These are phyloP conservation scores for Crithidia expoeki DNA, from an alignment of 208 protist species.

Conservation along the genomic window DNA sequence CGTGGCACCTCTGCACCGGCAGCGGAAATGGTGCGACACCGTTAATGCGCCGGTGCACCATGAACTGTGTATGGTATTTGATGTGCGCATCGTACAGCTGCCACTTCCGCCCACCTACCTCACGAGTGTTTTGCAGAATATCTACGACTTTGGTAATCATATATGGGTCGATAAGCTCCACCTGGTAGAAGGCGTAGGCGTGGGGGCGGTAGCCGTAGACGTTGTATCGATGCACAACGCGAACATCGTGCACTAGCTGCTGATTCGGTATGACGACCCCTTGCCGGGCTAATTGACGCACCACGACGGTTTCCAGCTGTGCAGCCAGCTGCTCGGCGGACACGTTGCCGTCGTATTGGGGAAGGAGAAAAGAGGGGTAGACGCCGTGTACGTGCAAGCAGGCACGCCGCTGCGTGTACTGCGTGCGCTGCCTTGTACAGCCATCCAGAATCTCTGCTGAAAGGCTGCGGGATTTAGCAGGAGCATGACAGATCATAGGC, in stretches of 20 bases:
- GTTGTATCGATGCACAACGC: slow-evolving; percentile 56
- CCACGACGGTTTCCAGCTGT: slow-evolving; percentile 70
- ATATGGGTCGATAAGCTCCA: slow-evolving; percentile 63
- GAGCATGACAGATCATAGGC: no score
- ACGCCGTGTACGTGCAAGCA: slow-evolving; percentile 84
- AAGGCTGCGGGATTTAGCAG: background rate
- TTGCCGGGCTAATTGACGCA: slow-evolving; percentile 30
- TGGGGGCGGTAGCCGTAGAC: slow-evolving; percentile 78
- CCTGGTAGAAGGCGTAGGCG: slow-evolving; percentile 56
- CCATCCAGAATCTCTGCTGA: slow-evolving; percentile 1
- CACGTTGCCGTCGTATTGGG: slow-evolving; percentile 51
- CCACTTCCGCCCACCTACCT: slow-evolving; percentile 63
- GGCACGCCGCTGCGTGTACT: slow-evolving; percentile 38
- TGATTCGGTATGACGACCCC: slow-evolving; percentile 10
- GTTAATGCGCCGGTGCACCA: slow-evolving; percentile 67
- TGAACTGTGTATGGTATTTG: slow-evolving; percentile 78
- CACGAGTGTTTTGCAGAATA: slow-evolving; percentile 54
- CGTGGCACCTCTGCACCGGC: slow-evolving; percentile 22
- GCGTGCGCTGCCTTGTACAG: background rate
- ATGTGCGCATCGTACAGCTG: slow-evolving; percentile 68
- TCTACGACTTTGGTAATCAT: slow-evolving; percentile 38
- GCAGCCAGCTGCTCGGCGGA: slow-evolving; percentile 73
- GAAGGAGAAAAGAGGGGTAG: slow-evolving; percentile 80
- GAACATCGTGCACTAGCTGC: slow-evolving; percentile 77
- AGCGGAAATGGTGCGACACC: slow-evolving; percentile 63